These are phyloP conservation scores for Dioszegia hungarica DNA, from an alignment of 768 basidiomycete species.

Conservation along the genomic window DNA sequence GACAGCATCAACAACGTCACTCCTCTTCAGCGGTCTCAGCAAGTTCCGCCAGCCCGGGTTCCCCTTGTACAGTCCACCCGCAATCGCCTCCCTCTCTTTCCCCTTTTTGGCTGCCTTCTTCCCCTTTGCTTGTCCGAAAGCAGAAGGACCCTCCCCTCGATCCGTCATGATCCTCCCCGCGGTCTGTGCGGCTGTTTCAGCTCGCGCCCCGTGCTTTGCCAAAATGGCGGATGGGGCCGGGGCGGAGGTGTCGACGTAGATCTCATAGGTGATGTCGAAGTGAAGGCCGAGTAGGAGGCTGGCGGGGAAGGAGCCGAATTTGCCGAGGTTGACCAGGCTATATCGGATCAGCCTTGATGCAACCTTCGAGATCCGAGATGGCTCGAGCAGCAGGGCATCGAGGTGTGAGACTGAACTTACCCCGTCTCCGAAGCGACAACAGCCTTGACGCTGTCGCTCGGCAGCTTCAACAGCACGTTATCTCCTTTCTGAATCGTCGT, in stretches of 20 bases:
- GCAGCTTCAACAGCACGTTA: conserved; percentile 71
- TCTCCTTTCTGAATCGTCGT: conserved; percentile 61
- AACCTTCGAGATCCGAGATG: too few species aligned
- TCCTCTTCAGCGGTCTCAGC: conserved; percentile 26
- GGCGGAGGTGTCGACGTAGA: conserved; percentile 44
- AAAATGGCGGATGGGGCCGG: neutral
- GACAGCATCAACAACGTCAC: conserved; percentile 32
- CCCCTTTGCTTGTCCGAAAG: conserved; percentile 13
- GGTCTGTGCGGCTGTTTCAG: neutral
- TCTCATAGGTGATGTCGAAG: conserved; percentile 86
- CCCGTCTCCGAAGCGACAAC: conserved; percentile 67
- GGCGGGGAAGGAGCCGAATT: conserved; percentile 75
- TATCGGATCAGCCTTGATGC: too few species aligned
- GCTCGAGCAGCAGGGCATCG: neutral
- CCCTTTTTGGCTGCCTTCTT: conserved; percentile 54
- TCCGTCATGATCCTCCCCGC: neutral
- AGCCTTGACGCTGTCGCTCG: conserved; percentile 71
- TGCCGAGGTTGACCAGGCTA: conserved; percentile 72
- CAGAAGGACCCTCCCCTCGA: neutral
- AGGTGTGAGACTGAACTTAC: conserved; percentile 53
- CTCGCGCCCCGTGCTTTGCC: neutral
- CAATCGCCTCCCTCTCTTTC: conserved; percentile 56
- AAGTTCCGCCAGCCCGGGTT: conserved; percentile 27
- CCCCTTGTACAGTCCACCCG: conserved; percentile 55
- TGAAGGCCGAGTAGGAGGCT: conserved; percentile 73